These are phyloP conservation scores for Escallonia rubra DNA, from an alignment of 129 eudicot species.

Conservation along the genomic window DNA sequence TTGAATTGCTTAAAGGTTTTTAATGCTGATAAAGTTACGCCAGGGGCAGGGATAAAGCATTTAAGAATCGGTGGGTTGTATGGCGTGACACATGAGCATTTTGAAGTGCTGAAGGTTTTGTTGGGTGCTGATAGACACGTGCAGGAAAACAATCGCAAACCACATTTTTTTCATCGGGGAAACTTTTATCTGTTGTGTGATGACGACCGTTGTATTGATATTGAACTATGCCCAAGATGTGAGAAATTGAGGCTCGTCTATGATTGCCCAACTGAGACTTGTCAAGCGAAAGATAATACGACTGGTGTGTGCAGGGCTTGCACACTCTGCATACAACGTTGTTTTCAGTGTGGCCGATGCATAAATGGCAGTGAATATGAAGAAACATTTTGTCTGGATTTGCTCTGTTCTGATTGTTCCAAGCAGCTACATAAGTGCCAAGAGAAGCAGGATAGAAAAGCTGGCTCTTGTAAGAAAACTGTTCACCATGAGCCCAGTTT, in stretches of 20 bases:
- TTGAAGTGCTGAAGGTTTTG: constrained; percentile 56
- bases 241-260: constrained; percentile 67
- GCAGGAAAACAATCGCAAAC: constrained; percentile 33
- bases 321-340: constrained; percentile 65
- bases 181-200: constrained; percentile 40
- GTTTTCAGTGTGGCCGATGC: constrained; percentile 79
- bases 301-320: constrained; percentile 63
- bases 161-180: constrained; percentile 51
- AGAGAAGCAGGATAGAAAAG: constrained; percentile 28
- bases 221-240: constrained; percentile 76
- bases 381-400: constrained; percentile 71
- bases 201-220: constrained; percentile 79
- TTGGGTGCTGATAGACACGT: constrained; percentile 33
- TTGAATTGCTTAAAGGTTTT: constrained; percentile 40
- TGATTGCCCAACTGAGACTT: constrained; percentile 68
- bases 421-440: constrained; percentile 30
- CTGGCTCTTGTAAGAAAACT: background rate
- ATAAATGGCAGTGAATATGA: constrained; percentile 49
- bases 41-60: constrained; percentile 52
- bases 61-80: constrained; percentile 67
- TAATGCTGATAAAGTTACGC: constrained; percentile 21
- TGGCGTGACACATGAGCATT: constrained; percentile 58
- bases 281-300: constrained; percentile 41
- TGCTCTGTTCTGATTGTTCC: constrained; percentile 56
- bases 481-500: background rate